A percentile compares a stretch with the other conserved stretches of the same genome.
These are phyloP conservation scores for Fusarium xylarioides DNA, from an alignment of 2,329 filamentous ascomycete genomes.

Conservation along the genomic window DNA sequence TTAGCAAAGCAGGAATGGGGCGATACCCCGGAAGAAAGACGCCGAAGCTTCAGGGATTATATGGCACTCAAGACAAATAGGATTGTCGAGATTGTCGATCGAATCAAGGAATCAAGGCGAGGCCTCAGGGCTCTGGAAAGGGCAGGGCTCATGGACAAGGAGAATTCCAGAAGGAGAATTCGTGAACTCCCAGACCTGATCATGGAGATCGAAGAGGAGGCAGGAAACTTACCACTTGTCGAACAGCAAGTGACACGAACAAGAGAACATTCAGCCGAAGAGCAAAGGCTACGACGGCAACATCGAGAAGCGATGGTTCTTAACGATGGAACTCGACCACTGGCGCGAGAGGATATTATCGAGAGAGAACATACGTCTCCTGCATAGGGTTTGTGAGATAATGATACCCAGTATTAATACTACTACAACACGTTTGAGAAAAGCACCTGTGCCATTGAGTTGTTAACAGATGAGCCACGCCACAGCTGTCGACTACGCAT, in stretches of 20 bases:
- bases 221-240: slow-evolving; percentile 30
- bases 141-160: slow-evolving; percentile 57
- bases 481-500: background rate
- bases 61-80: slow-evolving; percentile 59
- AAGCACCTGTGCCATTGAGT: background rate
- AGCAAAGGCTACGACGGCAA: slow-evolving; percentile 77
- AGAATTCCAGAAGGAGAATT: slow-evolving; percentile 42
- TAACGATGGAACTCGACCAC: slow-evolving; percentile 81
- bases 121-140: slow-evolving; percentile 63
- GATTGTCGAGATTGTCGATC: slow-evolving; percentile 62
- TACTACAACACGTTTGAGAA: background rate
- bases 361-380: slow-evolving; percentile 64
- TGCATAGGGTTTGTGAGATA: slow-evolving; percentile 5
- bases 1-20: slow-evolving; percentile 79
- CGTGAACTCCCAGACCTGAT: slow-evolving; percentile 46
- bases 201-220: slow-evolving; percentile 47
- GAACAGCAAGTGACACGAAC: slow-evolving; percentile 46
- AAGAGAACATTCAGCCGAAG: slow-evolving; percentile 67
- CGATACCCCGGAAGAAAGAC: slow-evolving; percentile 59
- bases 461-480: background rate
- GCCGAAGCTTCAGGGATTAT: slow-evolving; percentile 63
- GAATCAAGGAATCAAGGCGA: slow-evolving; percentile 57
- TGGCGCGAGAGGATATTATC: slow-evolving; percentile 81
- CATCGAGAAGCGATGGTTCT: slow-evolving; percentile 90
- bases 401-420: background rate